Base-by-base conservation (phyloP, 805 yeast species). In the Yamadazyma phyllophila region DNA sequence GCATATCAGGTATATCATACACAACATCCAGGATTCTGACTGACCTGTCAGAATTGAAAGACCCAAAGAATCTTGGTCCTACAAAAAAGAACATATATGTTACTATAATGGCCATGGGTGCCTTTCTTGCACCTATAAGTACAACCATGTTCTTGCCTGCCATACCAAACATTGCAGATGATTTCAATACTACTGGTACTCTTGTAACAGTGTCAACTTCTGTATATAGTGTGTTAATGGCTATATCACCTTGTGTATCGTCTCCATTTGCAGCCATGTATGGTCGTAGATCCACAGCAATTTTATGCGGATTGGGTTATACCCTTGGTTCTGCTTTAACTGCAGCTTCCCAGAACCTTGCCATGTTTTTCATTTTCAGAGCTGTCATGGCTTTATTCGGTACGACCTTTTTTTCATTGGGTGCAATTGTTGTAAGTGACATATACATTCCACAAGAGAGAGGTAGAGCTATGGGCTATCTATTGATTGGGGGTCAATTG, bases 311-410 rank as follows among this genome's bases (percentile, higher is more conserved):
- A 1, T 41, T 59, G 0, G 57, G 67, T 1, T 66, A 53, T 45
- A 51, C 43, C 20, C 14, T 56, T 2, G 32, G 46, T 33, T 39
- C 60, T 7, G 36, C 50, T 7, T 32, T 69, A 2, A 69, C 69
- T 4, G 81, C 78, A 0, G 63, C 69, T 1, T 71, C 82, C 2
- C 73, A 62, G 17, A 70, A 79, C 50, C 51, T 79, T 34, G 74
- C 77, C 3, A 76, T 76, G 80, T 78, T 78, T 56, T 74, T 67
- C 41, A 63, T 78, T 0, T 78, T 78, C 50, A 62, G 83, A 52
- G 65, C 74, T 1, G 38, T 70, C 8, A 63, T 71, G 26, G 82
- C 80, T 0, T 53, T 80, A 10, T 72, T 74, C 52, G 83, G 82
- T 4, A 76, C 82, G 1, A 69, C 80, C 0, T 77, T 77, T 47